A percentile compares a stretch with the other conserved stretches of the same genome.
These are phyloP conservation scores for Beauveria brongniartii DNA, from an alignment of 2,329 filamentous ascomycete genomes.

Conservation along the genomic window DNA sequence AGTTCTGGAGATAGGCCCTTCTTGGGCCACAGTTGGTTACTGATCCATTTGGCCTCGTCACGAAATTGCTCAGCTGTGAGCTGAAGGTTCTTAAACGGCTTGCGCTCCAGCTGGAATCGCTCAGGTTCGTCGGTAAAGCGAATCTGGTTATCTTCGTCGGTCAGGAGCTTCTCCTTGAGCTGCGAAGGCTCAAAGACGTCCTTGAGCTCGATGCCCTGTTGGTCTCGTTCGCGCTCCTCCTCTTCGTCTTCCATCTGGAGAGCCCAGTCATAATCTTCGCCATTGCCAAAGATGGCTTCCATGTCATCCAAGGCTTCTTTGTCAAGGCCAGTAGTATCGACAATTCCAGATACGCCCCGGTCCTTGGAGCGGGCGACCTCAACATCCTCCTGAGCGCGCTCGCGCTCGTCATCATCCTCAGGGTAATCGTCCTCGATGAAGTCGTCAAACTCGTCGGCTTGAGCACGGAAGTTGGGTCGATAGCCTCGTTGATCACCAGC, in stretches of 20 bases:
- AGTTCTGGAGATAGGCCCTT: conserved; percentile 68
- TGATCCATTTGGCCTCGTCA: conserved; percentile 89
- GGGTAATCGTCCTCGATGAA: conserved; percentile 97
- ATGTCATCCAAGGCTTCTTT: conserved; percentile 93
- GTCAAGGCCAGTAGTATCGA: conserved; percentile 78
- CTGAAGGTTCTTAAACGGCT: conserved; percentile 75
- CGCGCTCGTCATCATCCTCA: conserved; percentile 72
- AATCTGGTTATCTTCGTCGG: conserved; percentile 89
- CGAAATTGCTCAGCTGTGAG: conserved; percentile 77
- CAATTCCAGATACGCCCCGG: conserved; percentile 58
- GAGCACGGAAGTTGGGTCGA: conserved; percentile 47
- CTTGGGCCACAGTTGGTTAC: conserved; percentile 80
- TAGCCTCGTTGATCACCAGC: conserved; percentile 47
- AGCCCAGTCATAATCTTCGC: conserved; percentile 93
- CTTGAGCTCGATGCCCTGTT: conserved; percentile 84
- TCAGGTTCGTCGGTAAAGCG: conserved; percentile 85
- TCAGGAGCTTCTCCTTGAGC: conserved; percentile 86
- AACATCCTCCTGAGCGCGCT: conserved; percentile 71
- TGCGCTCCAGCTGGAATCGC: conserved; percentile 85
- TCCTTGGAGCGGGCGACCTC: conserved; percentile 79
- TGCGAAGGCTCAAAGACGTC: conserved; percentile 98
- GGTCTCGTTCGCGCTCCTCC: conserved; percentile 68
- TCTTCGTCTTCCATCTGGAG: conserved; percentile 81
- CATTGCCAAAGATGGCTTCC: conserved; percentile 91
- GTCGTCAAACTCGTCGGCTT: conserved; percentile 77